Base-by-base conservation (phyloP, 2,329 filamentous ascomycete genomes). In the Neocucurbitaria cava region DNA sequence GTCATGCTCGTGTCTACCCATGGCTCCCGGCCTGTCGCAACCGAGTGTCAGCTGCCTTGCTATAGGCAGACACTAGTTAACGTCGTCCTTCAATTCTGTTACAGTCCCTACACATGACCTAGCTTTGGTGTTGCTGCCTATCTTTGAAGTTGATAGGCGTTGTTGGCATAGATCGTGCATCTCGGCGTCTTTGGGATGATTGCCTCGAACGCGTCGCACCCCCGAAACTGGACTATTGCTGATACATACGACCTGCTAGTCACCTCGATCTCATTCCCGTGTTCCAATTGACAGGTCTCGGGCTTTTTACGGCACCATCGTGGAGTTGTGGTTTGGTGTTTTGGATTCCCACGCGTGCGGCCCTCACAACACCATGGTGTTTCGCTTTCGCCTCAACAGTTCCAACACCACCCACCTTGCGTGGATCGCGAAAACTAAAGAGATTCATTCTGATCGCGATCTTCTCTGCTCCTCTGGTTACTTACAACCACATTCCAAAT, bases 331-430 rank as follows among this genome's bases (percentile, higher is more conserved):
- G 46, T 26, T 11, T 56, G 46, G 44, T 61, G 56, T 62, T 57
- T 53, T 57, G 53, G 28, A 39, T 26, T 13, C 39, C 36, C 41
- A 56, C 63, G 58, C 58, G 54, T 60, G 54, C 31, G 46, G 38
- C 36, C 43, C 23, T 26, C 38, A 42, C 49, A 43, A 41, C 50
- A 49, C 54, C 52, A 42, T 61, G 58, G 55, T 65, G 66, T 69
- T 70, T 66, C 59, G 56, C 63, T 58, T 63, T 24, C 45, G 55
- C 60, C 53, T 47, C 59, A 61, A 58, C 59, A 54, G 43, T 52
- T 43, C 28, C 10, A 24, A 40, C 38, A 15, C 20, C 38, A 11
- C 21, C 13, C 20, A 13, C 11, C 20, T 40, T 15, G 20, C 3
- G 35, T 8, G 18, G 6, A 40, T 23, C 24, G 21, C 15, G 38